A percentile compares a stretch with the other conserved stretches of the same genome.
These are phyloP conservation scores for Cladophialophora chaetospira DNA, from an alignment of 2,329 filamentous ascomycete genomes.

Conservation along the genomic window DNA sequence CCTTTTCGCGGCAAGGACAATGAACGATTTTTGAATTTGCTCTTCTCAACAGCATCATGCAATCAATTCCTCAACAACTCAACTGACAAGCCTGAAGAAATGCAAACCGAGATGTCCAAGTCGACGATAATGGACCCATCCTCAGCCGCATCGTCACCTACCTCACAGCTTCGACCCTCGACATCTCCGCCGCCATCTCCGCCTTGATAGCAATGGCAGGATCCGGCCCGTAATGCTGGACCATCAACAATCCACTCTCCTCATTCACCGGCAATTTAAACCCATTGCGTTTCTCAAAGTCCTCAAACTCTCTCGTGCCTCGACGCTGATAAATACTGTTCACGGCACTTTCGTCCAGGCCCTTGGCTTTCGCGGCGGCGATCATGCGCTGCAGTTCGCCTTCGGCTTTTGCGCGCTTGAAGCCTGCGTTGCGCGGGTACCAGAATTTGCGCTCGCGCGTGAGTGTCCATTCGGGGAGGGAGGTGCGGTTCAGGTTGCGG, in stretches of 20 bases:
- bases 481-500: conserved; percentile 2
- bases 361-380: conserved; percentile 6
- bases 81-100: neutral
- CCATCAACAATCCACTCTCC: conserved; percentile 2
- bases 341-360: conserved; percentile 9
- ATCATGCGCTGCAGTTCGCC: conserved; percentile 4
- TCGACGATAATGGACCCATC: neutral
- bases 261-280: conserved; percentile 7
- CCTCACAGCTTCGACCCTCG: neutral
- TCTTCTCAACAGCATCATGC: too few species aligned
- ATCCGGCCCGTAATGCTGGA: conserved; percentile 4
- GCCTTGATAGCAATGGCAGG: too few species aligned
- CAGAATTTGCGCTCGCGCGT: conserved; percentile 6
- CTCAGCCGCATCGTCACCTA: neutral
- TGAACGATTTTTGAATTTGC: too few species aligned
- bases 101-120: neutral
- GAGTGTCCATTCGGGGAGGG: conserved; percentile 3
- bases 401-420: conserved; percentile 8
- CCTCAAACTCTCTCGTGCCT: conserved; percentile 7
- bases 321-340: conserved; percentile 9
- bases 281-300: conserved; percentile 9
- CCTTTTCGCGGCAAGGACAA: too few species aligned
- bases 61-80: too few species aligned
- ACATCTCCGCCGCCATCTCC: too few species aligned
- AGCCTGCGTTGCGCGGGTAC: conserved; percentile 6